Conservation (phyloP, 1,139 yeast genomes). For the Pichia sp. region DNA sequence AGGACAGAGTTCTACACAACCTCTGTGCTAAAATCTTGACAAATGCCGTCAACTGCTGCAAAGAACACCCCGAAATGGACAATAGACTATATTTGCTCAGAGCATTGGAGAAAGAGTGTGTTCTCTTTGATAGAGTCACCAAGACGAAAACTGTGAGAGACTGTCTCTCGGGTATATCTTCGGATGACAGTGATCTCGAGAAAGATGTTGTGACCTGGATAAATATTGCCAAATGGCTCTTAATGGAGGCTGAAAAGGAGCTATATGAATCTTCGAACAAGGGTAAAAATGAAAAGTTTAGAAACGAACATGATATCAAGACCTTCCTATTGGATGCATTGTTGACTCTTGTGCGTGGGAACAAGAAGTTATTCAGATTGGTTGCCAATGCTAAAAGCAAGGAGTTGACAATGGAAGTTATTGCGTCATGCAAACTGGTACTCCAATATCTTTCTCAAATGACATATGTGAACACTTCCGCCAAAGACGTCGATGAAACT, state of each 20-base stretch:
- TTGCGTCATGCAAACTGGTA: constrained; percentile 38
- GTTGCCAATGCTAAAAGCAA: not conserved
- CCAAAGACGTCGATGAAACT: constrained; percentile 24
- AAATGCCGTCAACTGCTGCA: constrained; percentile 33
- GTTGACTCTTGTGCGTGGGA: constrained; percentile 53
- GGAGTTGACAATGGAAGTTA: constrained; percentile 17
- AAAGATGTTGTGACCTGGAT: constrained; percentile 33
- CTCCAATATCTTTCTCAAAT: constrained; percentile 40
- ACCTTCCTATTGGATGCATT: constrained; percentile 70
- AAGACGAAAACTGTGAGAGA: constrained; percentile 64
- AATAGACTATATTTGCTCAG: constrained; percentile 42
- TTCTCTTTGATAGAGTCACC: constrained; percentile 74
- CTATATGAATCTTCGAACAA: not conserved
- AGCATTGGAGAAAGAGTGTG: constrained; percentile 53
- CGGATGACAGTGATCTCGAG: not conserved
- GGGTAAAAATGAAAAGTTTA: constrained; percentile 32
- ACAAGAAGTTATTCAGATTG: constrained; percentile 30
- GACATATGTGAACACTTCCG: constrained; percentile 8
- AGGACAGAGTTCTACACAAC: constrained; percentile 62
- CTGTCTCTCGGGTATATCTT: constrained; percentile 34
- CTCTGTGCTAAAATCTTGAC: constrained; percentile 52
- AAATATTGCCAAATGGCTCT: constrained; percentile 29
- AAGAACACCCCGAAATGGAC: not conserved
- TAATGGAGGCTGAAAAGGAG: constrained; percentile 14
- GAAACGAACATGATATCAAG: constrained; percentile 37